Conservation (phyloP, 192 early-diverging fungal genomes). For the Coemansia aciculifera region DNA sequence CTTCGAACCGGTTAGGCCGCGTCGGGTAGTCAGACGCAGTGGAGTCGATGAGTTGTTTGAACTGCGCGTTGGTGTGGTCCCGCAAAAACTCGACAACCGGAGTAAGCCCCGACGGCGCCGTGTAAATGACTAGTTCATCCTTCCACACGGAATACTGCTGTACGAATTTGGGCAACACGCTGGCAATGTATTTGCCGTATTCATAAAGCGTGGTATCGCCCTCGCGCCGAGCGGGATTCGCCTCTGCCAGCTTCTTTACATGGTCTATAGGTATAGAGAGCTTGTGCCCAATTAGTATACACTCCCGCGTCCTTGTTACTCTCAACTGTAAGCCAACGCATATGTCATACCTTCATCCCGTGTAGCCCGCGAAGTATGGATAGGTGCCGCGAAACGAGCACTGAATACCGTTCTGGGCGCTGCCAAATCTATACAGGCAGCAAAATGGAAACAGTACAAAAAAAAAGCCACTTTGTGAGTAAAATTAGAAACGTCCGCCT, state of each 20-base stretch:
- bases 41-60: constrained; percentile 88
- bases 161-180: constrained; percentile 89
- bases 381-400: constrained; percentile 11
- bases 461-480: neutral
- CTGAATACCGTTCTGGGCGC: neutral
- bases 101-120: constrained; percentile 76
- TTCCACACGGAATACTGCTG: constrained; percentile 98
- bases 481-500: neutral
- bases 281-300: neutral
- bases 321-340: neutral
- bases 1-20: constrained; percentile 90
- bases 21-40: constrained; percentile 93
- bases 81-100: constrained; percentile 88
- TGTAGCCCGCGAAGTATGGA: constrained; percentile 31
- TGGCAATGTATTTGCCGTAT: constrained; percentile 85
- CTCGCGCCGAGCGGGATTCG: constrained; percentile 43
- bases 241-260: constrained; percentile 34
- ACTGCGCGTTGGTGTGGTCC: constrained; percentile 89
- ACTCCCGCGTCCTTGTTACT: neutral
- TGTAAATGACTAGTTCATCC: constrained; percentile 94
- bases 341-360: constrained; percentile 28
- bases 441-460: neutral
- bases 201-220: constrained; percentile 63
- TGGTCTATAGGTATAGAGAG: constrained; percentile 17
- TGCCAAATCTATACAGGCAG: constrained; percentile 13